Evolutionary conservation across 306 rosid genomes (phyloP).

Genomic region (Glycine latifolia): DNA sequence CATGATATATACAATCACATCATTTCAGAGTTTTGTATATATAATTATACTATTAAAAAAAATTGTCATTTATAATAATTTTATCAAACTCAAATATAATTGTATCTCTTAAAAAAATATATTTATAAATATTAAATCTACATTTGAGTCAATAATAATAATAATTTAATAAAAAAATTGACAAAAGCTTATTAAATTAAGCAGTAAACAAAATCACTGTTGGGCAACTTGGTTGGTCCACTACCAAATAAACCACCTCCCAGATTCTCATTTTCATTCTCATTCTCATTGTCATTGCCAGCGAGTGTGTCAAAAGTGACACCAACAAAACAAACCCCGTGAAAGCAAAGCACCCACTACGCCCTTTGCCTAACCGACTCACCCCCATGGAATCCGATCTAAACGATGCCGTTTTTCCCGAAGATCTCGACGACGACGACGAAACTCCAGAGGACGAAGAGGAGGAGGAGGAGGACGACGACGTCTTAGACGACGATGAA

Average conservation of each 20-base stretch:
- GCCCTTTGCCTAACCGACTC: not conserved
- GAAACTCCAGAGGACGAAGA: conserved; percentile 57
- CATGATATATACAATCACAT: no score
- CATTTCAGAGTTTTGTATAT: no score
- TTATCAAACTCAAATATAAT: no score
- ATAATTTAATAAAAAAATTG: not conserved
- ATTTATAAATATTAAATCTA: not conserved
- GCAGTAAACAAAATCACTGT: not conserved
- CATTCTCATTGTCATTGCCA: not conserved
- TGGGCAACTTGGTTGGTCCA: conserved; percentile 7
- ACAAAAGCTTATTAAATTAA: not conserved
- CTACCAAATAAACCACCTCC: conserved; percentile 9
- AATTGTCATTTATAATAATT: no score
- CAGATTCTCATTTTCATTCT: not conserved
- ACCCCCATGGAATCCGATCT: conserved; percentile 57
- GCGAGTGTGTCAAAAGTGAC: not conserved
- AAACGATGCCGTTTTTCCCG: conserved; percentile 64
- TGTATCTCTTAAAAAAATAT: no score
- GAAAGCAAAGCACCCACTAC: not conserved
- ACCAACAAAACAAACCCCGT: not conserved
- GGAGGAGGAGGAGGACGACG: conserved; percentile 40
- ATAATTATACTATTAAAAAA: no score
- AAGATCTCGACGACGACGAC: conserved; percentile 63
- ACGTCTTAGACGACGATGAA: conserved; percentile 16
- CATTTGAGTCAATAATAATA: not conserved